A percentile compares a stretch with the other conserved stretches of the same genome.
Conservation (phyloP, 106 monocot species). For the Allium cepa region DNA sequence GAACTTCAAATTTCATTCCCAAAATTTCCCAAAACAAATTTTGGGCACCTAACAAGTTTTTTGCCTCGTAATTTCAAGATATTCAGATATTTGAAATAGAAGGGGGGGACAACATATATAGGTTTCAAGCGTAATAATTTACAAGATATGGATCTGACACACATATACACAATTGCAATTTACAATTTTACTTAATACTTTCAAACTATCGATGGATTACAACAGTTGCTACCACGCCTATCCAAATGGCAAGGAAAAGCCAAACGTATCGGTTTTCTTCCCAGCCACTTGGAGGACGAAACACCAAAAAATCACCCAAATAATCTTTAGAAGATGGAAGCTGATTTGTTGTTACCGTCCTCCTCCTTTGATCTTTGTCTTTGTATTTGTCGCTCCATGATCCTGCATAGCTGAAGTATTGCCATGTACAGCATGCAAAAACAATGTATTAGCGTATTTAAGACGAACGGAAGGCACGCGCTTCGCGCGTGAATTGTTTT, state of each 20-base stretch:
- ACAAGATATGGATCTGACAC: neutral
- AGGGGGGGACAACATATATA: too few species aligned
- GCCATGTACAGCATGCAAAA: neutral
- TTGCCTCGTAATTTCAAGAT: too few species aligned
- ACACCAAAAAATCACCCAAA: slow-evolving; percentile 56
- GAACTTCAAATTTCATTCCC: too few species aligned
- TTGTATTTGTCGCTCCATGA: slow-evolving; percentile 95
- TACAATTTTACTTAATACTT: neutral
- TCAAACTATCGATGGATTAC: slow-evolving; percentile 32
- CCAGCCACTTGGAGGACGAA: slow-evolving; percentile 53
- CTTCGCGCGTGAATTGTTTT: too few species aligned
- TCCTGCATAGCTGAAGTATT: slow-evolving; percentile 62
- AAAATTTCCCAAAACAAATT: too few species aligned
- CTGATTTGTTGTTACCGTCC: slow-evolving; percentile 21
- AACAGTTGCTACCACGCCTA: slow-evolving; percentile 46
- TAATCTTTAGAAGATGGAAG: slow-evolving; percentile 43
- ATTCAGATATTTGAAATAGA: too few species aligned
- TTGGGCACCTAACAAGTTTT: too few species aligned
- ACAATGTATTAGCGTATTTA: too few species aligned
- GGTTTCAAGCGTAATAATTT: neutral
- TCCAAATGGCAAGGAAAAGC: slow-evolving; percentile 62
- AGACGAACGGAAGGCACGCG: too few species aligned
- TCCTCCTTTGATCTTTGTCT: slow-evolving; percentile 41
- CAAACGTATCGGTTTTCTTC: slow-evolving; percentile 52
- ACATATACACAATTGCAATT: neutral